Base-by-base conservation (phyloP, 1,284 basidiomycete species). In the Xerocomus nothofagi region DNA sequence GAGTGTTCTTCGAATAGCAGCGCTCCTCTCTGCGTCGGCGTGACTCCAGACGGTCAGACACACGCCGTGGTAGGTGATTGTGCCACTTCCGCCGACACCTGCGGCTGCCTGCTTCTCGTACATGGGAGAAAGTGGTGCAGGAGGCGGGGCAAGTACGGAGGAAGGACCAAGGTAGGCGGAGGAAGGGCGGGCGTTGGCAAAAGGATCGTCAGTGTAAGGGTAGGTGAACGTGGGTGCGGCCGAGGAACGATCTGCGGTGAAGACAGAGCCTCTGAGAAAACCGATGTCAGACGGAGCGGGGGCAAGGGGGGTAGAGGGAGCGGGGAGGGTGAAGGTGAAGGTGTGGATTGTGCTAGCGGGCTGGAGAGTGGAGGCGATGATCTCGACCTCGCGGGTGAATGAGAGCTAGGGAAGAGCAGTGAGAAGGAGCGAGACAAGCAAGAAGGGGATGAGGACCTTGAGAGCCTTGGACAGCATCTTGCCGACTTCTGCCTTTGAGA, bases 11-110 rank as follows among this genome's bases (percentile, higher is more conserved):
- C 89, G 83, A 59, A 92, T 92, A 2, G 90, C 89, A 17, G 75
- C 78, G 54, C 88, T 86, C 45, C 92, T 83, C 60, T 93, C 86
- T 3, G 86, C 83, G 62, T 97, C 93, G 24, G 92, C 93, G 63
- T 94, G 92, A 9, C 90, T 92, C 93, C 92, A 97, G 0, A 96
- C 91, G 4, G 91, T 93, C 44, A 97, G 76, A 56, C 91, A 93
- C 29, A 94, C 91, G 39, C 92, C 93, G 64, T 96, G 83, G 66
- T 93, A 96, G 11, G 86, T 85, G 53, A 88, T 66, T 26, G 81
- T 88, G 5, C 67, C 67, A 11, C 62, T 68, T n/a, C 69, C 58
- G 31, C 55, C 59, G 15, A 61, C 61, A 29, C 71, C 73, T 21
- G 71, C 67, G 32, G 67, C 53, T 0, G 72, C 62, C 39, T 70